Evolutionary conservation across 2,329 filamentous ascomycete genomes (phyloP), one percentile per base, ranked within the genome.

Genomic region (Pseudocercospora fuligena): DNA sequence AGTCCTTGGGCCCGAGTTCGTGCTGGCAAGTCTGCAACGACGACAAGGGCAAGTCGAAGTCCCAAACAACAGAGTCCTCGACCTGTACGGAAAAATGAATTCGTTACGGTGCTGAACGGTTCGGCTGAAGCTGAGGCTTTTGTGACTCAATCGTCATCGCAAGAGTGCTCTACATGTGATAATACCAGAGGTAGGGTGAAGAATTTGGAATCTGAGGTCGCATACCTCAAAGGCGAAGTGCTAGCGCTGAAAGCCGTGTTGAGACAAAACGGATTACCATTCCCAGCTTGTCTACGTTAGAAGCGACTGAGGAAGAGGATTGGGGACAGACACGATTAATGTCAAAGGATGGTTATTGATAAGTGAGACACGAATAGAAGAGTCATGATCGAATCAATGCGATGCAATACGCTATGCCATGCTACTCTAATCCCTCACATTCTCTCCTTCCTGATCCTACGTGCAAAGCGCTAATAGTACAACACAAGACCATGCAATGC

Each of bases 211-310:
- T 60, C 58, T 12, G 74, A 77, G 47, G 70, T 77, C 12, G 66
- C 68, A n/a, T 27, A 68, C 1, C 61, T 77, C 57, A 75, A 71
- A 60, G 71, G 66, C 16, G 74, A 77, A 61, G 69, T 76, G 1
- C 29, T 73, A 21, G 71, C 68, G 11, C 56, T 77, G 54, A 74
- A 72, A 66, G 67, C 70, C 1, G 63, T 71, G 60, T 47, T 77
- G 62, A 63, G 74, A 29, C 60, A 70, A 54, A 62, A 72, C 56
- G 73, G 72, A 11, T 16, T 58, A 27, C 27, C 51, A 9, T 56
- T 31, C 6, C 23, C 23, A 12, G 27, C 51, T 56, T 56, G 51
- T 31, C 9, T 56, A 5, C 51, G 23, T 21, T 31, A 56, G 51
- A 31, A 56, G 23, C 51, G 51, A 6, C 16, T 51, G 3, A 7